Conservation (phyloP, 2,329 filamentous ascomycete genomes). For the Botrytis paeoniae region DNA sequence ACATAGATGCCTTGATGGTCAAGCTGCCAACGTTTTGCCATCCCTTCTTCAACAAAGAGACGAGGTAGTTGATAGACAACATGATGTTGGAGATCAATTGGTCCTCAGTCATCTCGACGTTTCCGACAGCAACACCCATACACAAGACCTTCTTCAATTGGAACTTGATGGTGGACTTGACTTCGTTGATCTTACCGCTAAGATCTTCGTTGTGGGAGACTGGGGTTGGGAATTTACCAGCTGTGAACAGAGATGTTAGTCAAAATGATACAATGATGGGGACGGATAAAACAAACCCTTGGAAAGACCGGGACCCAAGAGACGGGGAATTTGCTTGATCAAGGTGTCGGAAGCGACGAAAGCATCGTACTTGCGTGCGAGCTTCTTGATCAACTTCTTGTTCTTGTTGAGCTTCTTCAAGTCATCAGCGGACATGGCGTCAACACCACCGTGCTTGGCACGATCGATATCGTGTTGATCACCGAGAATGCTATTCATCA, state of each 20-base stretch:
- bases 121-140: slow-evolving; percentile 98
- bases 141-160: slow-evolving; percentile 99
- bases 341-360: slow-evolving; percentile 96
- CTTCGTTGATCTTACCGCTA: slow-evolving; percentile 91
- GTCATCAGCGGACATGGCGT: slow-evolving; percentile 97
- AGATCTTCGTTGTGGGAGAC: slow-evolving; percentile 97
- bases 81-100: slow-evolving; percentile 98
- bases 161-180: slow-evolving; percentile 99
- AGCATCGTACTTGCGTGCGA: slow-evolving; percentile 99
- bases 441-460: slow-evolving; percentile 98
- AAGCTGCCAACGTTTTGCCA: slow-evolving; percentile 99
- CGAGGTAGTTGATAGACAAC: slow-evolving; percentile 99
- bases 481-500: slow-evolving; percentile 65
- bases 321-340: slow-evolving; percentile 99
- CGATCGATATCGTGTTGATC: slow-evolving; percentile 99
- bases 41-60: slow-evolving; percentile 99
- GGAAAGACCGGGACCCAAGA: slow-evolving; percentile 96
- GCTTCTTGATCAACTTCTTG: slow-evolving; percentile 99
- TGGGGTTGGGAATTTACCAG: slow-evolving; percentile 99
- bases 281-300: slow-evolving; percentile 62
- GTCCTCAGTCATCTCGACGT: slow-evolving; percentile 95
- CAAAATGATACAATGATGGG: neutral
- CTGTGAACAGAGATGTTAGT: slow-evolving; percentile 49
- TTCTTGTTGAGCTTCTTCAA: slow-evolving; percentile 99
- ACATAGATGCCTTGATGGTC: slow-evolving; percentile 99